A percentile compares a stretch with the other conserved stretches of the same genome.
These are phyloP conservation scores for Trametes maxima DNA, from an alignment of 768 basidiomycete genomes.

Conservation along the genomic window DNA sequence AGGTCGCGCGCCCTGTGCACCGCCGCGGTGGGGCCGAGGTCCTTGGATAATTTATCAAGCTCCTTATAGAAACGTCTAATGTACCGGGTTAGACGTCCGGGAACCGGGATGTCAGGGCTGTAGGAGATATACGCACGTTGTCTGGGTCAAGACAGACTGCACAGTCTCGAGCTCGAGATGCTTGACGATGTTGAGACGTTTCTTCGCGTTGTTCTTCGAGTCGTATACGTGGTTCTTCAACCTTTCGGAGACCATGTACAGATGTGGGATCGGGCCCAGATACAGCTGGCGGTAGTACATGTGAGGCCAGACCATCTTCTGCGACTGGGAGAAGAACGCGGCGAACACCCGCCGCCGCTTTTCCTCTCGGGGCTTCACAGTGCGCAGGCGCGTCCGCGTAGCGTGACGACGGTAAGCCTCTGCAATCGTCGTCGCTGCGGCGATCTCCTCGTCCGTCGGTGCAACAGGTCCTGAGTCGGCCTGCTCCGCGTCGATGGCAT, in stretches of 20 bases:
- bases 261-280: slow-evolving; percentile 40
- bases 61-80: slow-evolving; percentile 14
- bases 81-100: neutral
- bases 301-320: slow-evolving; percentile 32
- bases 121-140: slow-evolving; percentile 35
- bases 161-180: slow-evolving; percentile 28
- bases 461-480: neutral
- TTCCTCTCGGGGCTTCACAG: neutral
- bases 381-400: neutral
- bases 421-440: slow-evolving; percentile 8
- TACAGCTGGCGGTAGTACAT: slow-evolving; percentile 41
- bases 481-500: slow-evolving; percentile 10
- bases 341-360: slow-evolving; percentile 8
- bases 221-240: slow-evolving; percentile 28
- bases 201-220: slow-evolving; percentile 38
- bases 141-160: slow-evolving; percentile 22
- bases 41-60: slow-evolving; percentile 17
- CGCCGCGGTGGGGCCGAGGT: slow-evolving; percentile 21
- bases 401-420: slow-evolving; percentile 5
- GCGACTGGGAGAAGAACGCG: neutral
- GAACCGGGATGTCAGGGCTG: neutral
- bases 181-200: slow-evolving; percentile 31
- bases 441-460: slow-evolving; percentile 15
- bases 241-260: slow-evolving; percentile 46
- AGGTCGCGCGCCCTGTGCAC: slow-evolving; percentile 21